These are phyloP conservation scores for Arthrobotrys sinensis DNA, from an alignment of 2,329 filamentous ascomycete species.

Conservation along the genomic window DNA sequence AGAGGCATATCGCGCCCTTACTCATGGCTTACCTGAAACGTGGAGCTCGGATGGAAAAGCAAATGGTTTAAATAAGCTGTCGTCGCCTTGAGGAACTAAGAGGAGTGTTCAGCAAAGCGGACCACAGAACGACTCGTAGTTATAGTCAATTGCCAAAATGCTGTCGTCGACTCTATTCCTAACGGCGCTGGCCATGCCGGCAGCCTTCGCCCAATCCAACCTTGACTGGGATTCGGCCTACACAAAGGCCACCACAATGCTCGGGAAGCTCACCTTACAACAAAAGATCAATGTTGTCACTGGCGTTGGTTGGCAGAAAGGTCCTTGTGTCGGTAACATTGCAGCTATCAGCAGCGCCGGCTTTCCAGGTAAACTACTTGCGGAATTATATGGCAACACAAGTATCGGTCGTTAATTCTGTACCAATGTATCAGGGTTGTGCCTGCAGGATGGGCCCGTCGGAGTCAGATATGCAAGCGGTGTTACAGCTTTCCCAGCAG, in stretches of 20 bases:
- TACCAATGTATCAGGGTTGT: slow-evolving; percentile 80
- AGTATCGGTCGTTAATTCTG: slow-evolving; percentile 66
- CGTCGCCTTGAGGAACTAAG: background rate
- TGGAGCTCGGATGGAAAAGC: slow-evolving; percentile 7
- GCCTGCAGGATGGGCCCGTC: slow-evolving; percentile 87
- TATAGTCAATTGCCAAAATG: slow-evolving; percentile 27
- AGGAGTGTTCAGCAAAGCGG: background rate
- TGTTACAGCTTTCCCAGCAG: slow-evolving; percentile 84
- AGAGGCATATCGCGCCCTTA: slow-evolving; percentile 18
- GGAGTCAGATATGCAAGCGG: slow-evolving; percentile 85
- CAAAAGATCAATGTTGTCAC: slow-evolving; percentile 98
- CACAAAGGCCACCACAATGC: slow-evolving; percentile 81
- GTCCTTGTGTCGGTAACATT: slow-evolving; percentile 60
- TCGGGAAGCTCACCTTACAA: slow-evolving; percentile 83
- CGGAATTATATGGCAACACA: slow-evolving; percentile 57
- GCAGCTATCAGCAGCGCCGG: slow-evolving; percentile 45
- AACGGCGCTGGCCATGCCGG: slow-evolving; percentile 39
- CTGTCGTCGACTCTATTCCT: slow-evolving; percentile 44
- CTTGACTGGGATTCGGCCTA: slow-evolving; percentile 82
- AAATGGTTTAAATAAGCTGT: slow-evolving; percentile 44
- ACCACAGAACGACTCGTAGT: background rate
- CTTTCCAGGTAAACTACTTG: slow-evolving; percentile 60
- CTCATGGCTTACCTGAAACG: background rate
- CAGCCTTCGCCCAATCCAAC: slow-evolving; percentile 46
- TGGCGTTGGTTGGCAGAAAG: slow-evolving; percentile 79